phyloP scores from a whole-genome alignment of 2,329 filamentous ascomycete species.

The Aspergillus costaricaensis region DNA sequence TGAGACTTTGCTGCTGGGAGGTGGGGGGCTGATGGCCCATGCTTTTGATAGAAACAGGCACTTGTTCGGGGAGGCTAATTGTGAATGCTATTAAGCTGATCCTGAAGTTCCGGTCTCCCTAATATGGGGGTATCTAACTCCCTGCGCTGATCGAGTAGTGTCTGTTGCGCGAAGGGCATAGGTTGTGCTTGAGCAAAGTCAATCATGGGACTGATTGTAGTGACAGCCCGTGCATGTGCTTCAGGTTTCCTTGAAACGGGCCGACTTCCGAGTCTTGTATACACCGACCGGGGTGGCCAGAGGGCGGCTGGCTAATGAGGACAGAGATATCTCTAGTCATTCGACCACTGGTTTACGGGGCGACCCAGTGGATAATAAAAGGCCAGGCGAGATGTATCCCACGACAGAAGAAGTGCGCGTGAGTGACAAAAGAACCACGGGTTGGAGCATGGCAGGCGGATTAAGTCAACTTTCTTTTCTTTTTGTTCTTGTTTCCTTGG shows the following conservation, averaged over 20 bases:
- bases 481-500: conserved; percentile 33
- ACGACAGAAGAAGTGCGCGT: conserved; percentile 24
- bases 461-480: conserved; percentile 42
- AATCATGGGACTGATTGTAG: background rate
- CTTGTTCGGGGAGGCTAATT: background rate
- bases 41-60: background rate
- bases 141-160: background rate
- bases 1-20: background rate
- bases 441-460: conserved; percentile 38
- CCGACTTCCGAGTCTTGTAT: conserved; percentile 15
- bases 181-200: background rate
- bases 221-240: background rate
- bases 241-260: background rate
- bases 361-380: conserved; percentile 26
- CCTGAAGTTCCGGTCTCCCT: background rate
- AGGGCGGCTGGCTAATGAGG: conserved; percentile 7
- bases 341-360: conserved; percentile 31
- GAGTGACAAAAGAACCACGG: conserved; percentile 24
- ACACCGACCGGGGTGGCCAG: conserved; percentile 15
- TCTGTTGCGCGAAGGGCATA: background rate
- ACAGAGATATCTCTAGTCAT: conserved; percentile 22
- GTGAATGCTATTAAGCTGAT: background rate
- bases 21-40: conserved; percentile 10
- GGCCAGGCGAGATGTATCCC: conserved; percentile 18
- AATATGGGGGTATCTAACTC: background rate